Base-by-base conservation (phyloP, 2,329 filamentous ascomycete species). In the Penicillium sp. region DNA sequence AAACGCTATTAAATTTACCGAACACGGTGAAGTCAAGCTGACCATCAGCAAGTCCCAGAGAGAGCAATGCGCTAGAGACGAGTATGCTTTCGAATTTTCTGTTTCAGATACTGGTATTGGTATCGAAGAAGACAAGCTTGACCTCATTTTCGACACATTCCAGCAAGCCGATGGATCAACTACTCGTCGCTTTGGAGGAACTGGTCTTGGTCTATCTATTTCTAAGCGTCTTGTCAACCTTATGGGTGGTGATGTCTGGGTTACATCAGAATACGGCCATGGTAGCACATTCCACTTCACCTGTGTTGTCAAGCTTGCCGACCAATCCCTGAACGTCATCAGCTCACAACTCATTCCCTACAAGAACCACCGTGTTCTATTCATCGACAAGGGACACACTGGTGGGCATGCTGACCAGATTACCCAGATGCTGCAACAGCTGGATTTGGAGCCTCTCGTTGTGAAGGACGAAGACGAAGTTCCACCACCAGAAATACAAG, bases 1-100 rank as follows among this genome's bases (percentile, higher is more conserved):
- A 66, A 97, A 97, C 68, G 92, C 92, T 54, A 96, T 97, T 80
- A 97, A 97, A 70, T 97, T 97, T 71, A 97, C 92, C 3, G 92
- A 97, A 71, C 86, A 93, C 62, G 92, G 92, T 61, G 90, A 96
- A 71, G 92, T 97, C 64, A 92, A 90, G 71, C 84, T 97, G 49
- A 90, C 87, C 18, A 96, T 97, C 64, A 86, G 86, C 66, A 79
- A 84, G 74, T 77, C 87, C 33, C 56, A 62, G 11, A 78, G 83
- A 59, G 81, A 84, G 18, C 79, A 83, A 23, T 87, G 83, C 64
- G 79, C 79, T 18, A 77, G 80, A 8, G 87, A 88, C 63, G 89
- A 96, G 71, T 95, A 94, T 64, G 88, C 90, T 33, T 92, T 96
- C 71, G 90, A 96, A 74, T 96, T 97, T 73, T 86, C 92, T 55